Conservation (phyloP, 139 green algal genomes). For the Picochlorum sp. region DNA sequence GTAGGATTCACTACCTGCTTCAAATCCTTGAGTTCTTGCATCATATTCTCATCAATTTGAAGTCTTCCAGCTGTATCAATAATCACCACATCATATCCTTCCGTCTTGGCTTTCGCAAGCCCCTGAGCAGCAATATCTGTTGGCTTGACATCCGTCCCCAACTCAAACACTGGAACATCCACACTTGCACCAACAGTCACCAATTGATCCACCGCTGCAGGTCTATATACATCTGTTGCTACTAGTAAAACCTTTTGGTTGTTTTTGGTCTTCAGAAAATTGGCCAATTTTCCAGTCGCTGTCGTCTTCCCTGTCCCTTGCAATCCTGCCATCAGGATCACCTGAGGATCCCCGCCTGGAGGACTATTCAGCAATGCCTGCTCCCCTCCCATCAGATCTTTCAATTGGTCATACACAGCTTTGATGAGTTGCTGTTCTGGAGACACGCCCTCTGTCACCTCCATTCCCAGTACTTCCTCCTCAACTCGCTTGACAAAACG, state of each 20-base stretch:
- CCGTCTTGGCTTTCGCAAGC: constrained; percentile 55
- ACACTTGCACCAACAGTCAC: constrained; percentile 71
- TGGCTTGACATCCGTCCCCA: constrained; percentile 51
- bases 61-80: constrained; percentile 94
- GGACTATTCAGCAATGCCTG: constrained; percentile 46
- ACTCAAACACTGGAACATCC: constrained; percentile 83
- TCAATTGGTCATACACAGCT: constrained; percentile 84
- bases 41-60: constrained; percentile 85
- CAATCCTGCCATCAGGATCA: constrained; percentile 82
- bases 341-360: constrained; percentile 26
- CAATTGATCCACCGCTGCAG: constrained; percentile 89
- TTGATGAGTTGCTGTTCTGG: constrained; percentile 93
- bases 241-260: constrained; percentile 76
- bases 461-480: constrained; percentile 65
- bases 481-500: constrained; percentile 85
- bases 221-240: constrained; percentile 89
- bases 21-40: constrained; percentile 73
- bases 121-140: constrained; percentile 47
- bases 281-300: constrained; percentile 87
- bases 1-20: constrained; percentile 68
- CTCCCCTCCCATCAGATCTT: constrained; percentile 81
- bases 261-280: constrained; percentile 65
- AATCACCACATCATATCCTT: constrained; percentile 78
- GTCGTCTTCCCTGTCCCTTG: constrained; percentile 98
- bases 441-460: constrained; percentile 77